Evolutionary conservation across 129 eudicot genomes (phyloP), one percentile per base, ranked within the genome.

Genomic region (Smallanthus sonchifolius): DNA sequence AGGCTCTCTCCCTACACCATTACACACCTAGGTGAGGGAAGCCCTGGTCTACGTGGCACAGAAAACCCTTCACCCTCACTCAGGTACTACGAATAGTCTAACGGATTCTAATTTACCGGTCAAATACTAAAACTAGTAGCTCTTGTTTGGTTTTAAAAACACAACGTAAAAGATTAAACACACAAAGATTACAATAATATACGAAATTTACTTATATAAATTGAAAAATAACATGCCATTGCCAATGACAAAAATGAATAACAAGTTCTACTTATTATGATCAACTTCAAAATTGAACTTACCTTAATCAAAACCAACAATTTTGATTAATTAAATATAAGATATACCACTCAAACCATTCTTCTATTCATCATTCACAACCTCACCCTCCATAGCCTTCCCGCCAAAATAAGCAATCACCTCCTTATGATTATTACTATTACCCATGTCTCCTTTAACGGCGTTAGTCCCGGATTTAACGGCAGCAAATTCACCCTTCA

Each of bases 401-500:
- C 86, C 81, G 14, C 75, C 78, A 78, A 54, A 39, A 72, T 37
- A 30, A 57, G 76, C 54, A 56, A 39, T 39, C 38, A 72, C 15
- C n/a, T 40, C 65, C 52, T 52, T 24, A 38, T 13, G 19, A 8
- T 16, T 42, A 10, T 43, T 38, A 5, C 35, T 67, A 65, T 74
- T 54, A 2, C 76, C 72, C 40, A 43, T 72, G 19, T 52, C 16
- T 8, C 78, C 79, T 5, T 74, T 71, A 39, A 43, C 76, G 52
- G 35, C 38, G 20, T 43, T 16, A 17, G 62, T 8, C 24, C 78
- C 70, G 64, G 59, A 35, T 38, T 78, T 84, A 19, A 84, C 84
- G 15, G 75, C 83, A 2, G 84, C 69, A 47, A 90, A 81, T 15
- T 90, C 96, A 11, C 79, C 38, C 40, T 72, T 90, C 67, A 90